Base-by-base conservation (phyloP, 2,329 filamentous ascomycete species). In the Colletotrichum magnum region DNA sequence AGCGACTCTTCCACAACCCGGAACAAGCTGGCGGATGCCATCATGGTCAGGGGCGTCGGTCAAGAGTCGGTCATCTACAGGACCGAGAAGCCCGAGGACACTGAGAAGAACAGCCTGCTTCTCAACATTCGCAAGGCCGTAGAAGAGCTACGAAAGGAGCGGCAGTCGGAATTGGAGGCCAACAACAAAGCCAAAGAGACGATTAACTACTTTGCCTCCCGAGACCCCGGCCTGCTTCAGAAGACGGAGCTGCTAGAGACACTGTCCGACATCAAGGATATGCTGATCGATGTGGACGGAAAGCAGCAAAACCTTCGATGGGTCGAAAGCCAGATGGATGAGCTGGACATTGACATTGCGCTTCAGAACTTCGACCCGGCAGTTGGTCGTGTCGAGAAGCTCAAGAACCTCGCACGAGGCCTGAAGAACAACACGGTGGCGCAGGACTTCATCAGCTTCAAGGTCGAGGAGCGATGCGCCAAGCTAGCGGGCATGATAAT, bases 281-380 rank as follows among this genome's bases (percentile, higher is more conserved):
- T 97, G 82, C 88, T 97, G 64, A 95, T 99, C 73, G 96, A 99
- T 75, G 94, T 97, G 15, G 96, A 98, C 75, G 96, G 96, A 57
- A 97, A 97, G 76, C 95, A 98, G 79, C 94, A 98, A 78, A 98
- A 96, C 77, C 87, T 99, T 54, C 93, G 95, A 61, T 98, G 94
- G 94, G 94, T 99, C 0, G 96, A 99, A 79, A 90, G 91, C 60
- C 94, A 98, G 81, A 93, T 99, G 79, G 96, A 99, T 77, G 94
- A 97, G 76, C 88, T 99, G 6, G 96, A 99, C 76, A 98, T 98
- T 74, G 92, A 97, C 75, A 95, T 99, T 75, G 95, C 96, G 0
- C 86, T 98, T 58, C 95, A 98, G 78, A 88, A 89, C 50, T 96
- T 97, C 73, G 94, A 98, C 75, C 88, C 91, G 21, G 93, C 96